Conservation (phyloP, 73 alveolate genomes). For the Symbiodinium natans region DNA sequence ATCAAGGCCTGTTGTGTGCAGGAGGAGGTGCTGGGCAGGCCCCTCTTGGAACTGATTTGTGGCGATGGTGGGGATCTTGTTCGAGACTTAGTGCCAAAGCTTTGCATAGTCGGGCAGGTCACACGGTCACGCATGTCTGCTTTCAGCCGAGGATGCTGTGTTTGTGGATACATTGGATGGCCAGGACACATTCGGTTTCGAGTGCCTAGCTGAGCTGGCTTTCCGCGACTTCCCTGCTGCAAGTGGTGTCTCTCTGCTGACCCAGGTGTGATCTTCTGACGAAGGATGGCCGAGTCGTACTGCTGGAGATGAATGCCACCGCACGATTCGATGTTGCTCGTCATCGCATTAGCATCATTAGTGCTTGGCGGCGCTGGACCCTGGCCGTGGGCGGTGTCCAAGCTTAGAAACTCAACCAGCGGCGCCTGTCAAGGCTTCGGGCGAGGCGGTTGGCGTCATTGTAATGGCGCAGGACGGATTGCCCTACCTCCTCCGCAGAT, state of each 20-base stretch:
- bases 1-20: too few relatives aligned
- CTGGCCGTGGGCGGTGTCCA: too few relatives aligned
- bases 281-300: not conserved
- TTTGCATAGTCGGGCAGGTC: too few relatives aligned
- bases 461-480: not conserved
- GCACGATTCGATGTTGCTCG: not conserved
- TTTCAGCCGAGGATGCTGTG: not conserved
- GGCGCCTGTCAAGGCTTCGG: not conserved
- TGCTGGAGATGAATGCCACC: not conserved
- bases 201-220: not conserved
- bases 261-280: not conserved
- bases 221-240: not conserved
- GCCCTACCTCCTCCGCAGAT: too few relatives aligned
- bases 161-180: not conserved
- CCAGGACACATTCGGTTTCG: not conserved
- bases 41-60: not conserved
- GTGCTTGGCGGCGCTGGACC: not conserved
- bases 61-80: not conserved
- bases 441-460: not conserved
- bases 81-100: too few relatives aligned
- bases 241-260: not conserved
- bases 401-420: not conserved
- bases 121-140: too few relatives aligned
- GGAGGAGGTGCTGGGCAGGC: constrained; percentile 15
- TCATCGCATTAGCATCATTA: not conserved